These are phyloP conservation scores for Zanthoxylum bungeanum DNA, from an alignment of 345 rosid species.

Conservation along the genomic window DNA sequence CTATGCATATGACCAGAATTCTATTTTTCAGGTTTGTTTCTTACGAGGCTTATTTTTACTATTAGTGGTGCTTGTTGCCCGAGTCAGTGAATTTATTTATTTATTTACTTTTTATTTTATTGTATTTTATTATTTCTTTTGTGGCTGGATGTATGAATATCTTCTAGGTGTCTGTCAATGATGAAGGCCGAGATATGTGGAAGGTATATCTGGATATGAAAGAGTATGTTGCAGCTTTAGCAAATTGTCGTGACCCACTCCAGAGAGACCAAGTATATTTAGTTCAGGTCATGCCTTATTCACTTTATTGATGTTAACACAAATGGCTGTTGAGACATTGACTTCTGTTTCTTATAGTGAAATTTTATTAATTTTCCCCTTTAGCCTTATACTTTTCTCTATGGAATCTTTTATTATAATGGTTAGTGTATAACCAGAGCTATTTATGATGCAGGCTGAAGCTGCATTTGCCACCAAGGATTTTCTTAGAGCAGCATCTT, in stretches of 20 bases:
- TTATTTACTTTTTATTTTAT: not conserved
- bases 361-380: slow-evolving; percentile 1
- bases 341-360: slow-evolving; percentile 1
- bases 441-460: slow-evolving; percentile 78
- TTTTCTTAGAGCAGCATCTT: slow-evolving; percentile 89
- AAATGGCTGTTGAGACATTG: slow-evolving; percentile 7
- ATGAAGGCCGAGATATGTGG: slow-evolving; percentile 99
- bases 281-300: slow-evolving; percentile 67
- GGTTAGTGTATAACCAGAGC: slow-evolving; percentile 23
- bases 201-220: slow-evolving; percentile 94
- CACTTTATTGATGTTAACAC: not conserved
- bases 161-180: slow-evolving; percentile 83
- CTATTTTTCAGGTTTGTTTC: slow-evolving; percentile 79
- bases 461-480: slow-evolving; percentile 81
- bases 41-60: slow-evolving; percentile 17
- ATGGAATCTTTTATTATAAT: slow-evolving; percentile 18
- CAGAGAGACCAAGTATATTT: slow-evolving; percentile 98
- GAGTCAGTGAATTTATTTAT: not conserved
- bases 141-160: slow-evolving; percentile 16
- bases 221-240: slow-evolving; percentile 93
- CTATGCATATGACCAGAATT: slow-evolving; percentile 95
- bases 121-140: no score
- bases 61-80: slow-evolving; percentile 11
- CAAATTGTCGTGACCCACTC: slow-evolving; percentile 80
- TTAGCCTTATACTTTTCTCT: not conserved